These are phyloP conservation scores for Coemansia sp. DNA, from an alignment of 192 early-diverging fungal species.

Conservation along the genomic window DNA sequence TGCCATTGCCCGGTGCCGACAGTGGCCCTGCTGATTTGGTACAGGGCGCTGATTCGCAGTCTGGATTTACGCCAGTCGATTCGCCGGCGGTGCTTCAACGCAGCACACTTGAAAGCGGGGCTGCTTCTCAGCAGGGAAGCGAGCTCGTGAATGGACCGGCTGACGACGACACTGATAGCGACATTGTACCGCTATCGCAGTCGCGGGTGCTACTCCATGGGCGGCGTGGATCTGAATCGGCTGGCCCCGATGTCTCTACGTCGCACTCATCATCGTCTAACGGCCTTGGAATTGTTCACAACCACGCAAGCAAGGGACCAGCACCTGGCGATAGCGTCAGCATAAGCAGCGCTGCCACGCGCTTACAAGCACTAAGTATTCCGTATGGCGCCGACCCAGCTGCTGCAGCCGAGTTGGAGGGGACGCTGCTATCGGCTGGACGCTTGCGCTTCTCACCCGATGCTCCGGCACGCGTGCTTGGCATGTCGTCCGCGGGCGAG, in stretches of 20 bases:
- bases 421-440: constrained; percentile 2
- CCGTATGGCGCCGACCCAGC: not conserved
- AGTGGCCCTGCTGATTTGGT: not conserved
- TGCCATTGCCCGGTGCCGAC: not conserved
- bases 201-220: constrained; percentile 29
- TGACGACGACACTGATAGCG: constrained; percentile 41
- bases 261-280: not conserved
- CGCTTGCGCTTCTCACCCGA: constrained; percentile 36
- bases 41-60: constrained; percentile 27
- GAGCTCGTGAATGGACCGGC: not conserved
- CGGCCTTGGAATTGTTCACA: constrained; percentile 5
- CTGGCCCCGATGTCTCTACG: not conserved
- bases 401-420: constrained; percentile 5
- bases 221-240: not conserved
- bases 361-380: constrained; percentile 4
- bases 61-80: constrained; percentile 17
- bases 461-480: constrained; percentile 5
- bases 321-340: not conserved
- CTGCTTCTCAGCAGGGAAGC: not conserved
- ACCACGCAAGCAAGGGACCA: not conserved
- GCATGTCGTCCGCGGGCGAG: not conserved
- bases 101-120: constrained; percentile 4
- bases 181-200: constrained; percentile 43
- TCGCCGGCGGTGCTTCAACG: constrained; percentile 41
- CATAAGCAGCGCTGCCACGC: not conserved